Base-by-base conservation (phyloP, 2,329 filamentous ascomycete genomes). In the Ophiocordyceps unilateralis region DNA sequence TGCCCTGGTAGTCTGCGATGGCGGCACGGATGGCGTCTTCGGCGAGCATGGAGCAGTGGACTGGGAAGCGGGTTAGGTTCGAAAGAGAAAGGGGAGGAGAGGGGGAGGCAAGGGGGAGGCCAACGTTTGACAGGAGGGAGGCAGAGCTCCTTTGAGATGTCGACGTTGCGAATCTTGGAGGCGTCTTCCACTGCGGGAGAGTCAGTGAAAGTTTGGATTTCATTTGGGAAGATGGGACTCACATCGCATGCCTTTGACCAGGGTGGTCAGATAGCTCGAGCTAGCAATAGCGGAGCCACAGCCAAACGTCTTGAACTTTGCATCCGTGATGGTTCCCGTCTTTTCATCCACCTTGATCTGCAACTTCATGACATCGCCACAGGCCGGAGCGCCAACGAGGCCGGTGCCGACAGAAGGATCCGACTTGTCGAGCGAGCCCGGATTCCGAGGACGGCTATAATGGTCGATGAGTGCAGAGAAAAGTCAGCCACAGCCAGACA, bases 271-370 rank as follows among this genome's bases (percentile, higher is more conserved):
- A 61, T 98, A 98, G 58, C 83, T 91, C 15, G 49, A 51, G 46
- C 83, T 93, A 38, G 91, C 91, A 63, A 98, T 98, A 50, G 91
- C 91, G 24, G 81, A 87, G 44, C 88, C 88, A 61, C 88, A 95
- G 42, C 88, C 88, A 58, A 95, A 95, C 0, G 88, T 95, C 78
- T 95, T 95, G 76, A 95, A 95, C 66, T 93, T 91, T 60, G 93
- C 88, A 54, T 95, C 89, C 54, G 79, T 80, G 59, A 95, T 95
- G 53, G 79, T 89, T 61, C 91, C 84, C 55, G 78, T 85, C 53
- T 81, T 72, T 50, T 84, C 83, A 65, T 95, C 87, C 55, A 95
- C 88, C 46, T 85, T 81, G 64, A 91, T 93, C 57, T 66, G 59
- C 7, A 61, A 52, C 68, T 91, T 91, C 82, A 93, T 93, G 49